Conservation (phyloP, 1,284 basidiomycete genomes). For the Tilletia caries region DNA sequence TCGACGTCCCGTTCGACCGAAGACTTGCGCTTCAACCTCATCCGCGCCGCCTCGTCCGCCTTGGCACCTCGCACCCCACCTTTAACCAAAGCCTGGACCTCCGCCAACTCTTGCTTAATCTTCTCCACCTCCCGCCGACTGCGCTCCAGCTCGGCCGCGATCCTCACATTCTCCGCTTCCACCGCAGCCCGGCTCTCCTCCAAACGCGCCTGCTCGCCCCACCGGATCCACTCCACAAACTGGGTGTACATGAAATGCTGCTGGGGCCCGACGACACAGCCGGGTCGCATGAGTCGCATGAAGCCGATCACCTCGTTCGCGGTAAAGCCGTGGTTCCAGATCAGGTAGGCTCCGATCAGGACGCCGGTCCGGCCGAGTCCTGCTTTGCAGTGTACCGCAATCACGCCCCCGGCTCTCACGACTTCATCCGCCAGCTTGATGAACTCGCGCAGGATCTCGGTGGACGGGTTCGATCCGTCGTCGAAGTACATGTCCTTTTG, state of each 20-base stretch:
- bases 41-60: constrained; percentile 15
- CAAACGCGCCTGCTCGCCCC: constrained; percentile 39
- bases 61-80: constrained; percentile 17
- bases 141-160: constrained; percentile 21
- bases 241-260: constrained; percentile 91
- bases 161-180: constrained; percentile 23
- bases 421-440: constrained; percentile 77
- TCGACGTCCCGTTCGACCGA: background rate
- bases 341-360: constrained; percentile 85
- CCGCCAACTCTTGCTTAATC: constrained; percentile 11
- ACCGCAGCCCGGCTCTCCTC: constrained; percentile 23
- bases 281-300: constrained; percentile 94
- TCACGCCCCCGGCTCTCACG: constrained; percentile 72
- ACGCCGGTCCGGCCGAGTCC: constrained; percentile 89
- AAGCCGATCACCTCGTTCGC: constrained; percentile 94
- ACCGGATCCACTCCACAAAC: constrained; percentile 45
- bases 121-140: constrained; percentile 9
- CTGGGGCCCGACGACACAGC: constrained; percentile 81
- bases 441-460: constrained; percentile 87
- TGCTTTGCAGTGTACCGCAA: constrained; percentile 85
- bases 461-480: constrained; percentile 94
- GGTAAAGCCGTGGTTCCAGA: constrained; percentile 99
- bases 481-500: constrained; percentile 74
- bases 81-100: constrained; percentile 15
- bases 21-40: constrained; percentile 9